phyloP scores from a whole-genome alignment of 2,329 filamentous ascomycete genomes.

The Neurospora sp. region DNA sequence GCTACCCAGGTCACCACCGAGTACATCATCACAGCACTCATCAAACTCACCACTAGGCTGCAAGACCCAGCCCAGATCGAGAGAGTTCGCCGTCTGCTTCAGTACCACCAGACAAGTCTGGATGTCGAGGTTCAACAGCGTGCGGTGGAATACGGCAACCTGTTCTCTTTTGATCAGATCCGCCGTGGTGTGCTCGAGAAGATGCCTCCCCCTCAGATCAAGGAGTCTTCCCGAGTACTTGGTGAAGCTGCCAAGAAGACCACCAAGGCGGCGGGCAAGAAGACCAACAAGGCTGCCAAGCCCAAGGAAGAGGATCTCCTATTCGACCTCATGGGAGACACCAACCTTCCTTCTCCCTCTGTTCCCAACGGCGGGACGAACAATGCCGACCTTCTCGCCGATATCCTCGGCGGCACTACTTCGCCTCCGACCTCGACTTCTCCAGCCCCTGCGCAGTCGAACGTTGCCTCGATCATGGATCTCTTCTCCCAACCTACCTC shows the following conservation, averaged over 20 bases:
- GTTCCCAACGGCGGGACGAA: slow-evolving; percentile 50
- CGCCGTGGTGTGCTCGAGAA: slow-evolving; percentile 86
- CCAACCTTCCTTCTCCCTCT: slow-evolving; percentile 46
- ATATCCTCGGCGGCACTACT: slow-evolving; percentile 74
- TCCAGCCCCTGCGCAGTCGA: slow-evolving; percentile 42
- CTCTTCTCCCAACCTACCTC: slow-evolving; percentile 54
- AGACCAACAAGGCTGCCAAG: slow-evolving; percentile 61
- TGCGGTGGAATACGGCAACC: slow-evolving; percentile 87
- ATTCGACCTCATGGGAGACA: slow-evolving; percentile 82
- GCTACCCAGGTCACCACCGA: slow-evolving; percentile 84
- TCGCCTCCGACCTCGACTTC: slow-evolving; percentile 34
- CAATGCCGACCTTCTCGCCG: slow-evolving; percentile 79
- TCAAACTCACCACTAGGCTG: slow-evolving; percentile 89
- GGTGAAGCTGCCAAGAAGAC: slow-evolving; percentile 61
- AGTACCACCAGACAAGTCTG: slow-evolving; percentile 71
- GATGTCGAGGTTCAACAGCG: slow-evolving; percentile 95
- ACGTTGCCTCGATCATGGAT: slow-evolving; percentile 76
- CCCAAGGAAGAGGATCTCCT: slow-evolving; percentile 86
- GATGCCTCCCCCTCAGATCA: slow-evolving; percentile 96
- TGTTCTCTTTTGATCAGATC: slow-evolving; percentile 86
- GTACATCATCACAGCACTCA: slow-evolving; percentile 89
- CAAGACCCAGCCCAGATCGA: slow-evolving; percentile 78
- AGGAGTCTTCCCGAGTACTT: slow-evolving; percentile 85
- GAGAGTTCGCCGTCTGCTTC: slow-evolving; percentile 68
- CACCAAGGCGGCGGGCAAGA: slow-evolving; percentile 60